A percentile compares a stretch with the other conserved stretches of the same genome.
phyloP scores from a whole-genome alignment of 2,329 filamentous ascomycete genomes.

The Botrytis porri region DNA sequence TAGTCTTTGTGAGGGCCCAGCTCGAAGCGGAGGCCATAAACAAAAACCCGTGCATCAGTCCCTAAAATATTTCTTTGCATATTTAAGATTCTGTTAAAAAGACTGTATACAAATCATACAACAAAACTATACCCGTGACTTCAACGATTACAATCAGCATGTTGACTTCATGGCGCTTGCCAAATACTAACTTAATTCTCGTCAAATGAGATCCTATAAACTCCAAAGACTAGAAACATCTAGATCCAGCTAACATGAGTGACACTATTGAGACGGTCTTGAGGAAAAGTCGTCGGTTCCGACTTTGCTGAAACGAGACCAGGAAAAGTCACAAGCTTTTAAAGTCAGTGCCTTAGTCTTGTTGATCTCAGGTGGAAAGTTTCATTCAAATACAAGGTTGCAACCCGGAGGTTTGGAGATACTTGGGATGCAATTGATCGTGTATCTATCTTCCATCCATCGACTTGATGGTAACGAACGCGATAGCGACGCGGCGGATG shows the following conservation, averaged over 20 bases:
- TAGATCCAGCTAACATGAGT: not conserved
- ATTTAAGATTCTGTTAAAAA: not conserved
- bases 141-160: not conserved
- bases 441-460: not conserved
- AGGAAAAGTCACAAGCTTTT: not conserved
- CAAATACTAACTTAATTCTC: too few relatives aligned
- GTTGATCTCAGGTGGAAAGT: not conserved
- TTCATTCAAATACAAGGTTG: too few relatives aligned
- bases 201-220: not conserved
- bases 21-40: not conserved
- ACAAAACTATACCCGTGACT: not conserved
- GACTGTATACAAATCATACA: not conserved
- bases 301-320: not conserved
- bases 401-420: fast-evolving
- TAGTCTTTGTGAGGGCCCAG: not conserved
- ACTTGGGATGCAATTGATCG: not conserved
- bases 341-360: not conserved
- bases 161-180: not conserved
- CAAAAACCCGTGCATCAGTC: not conserved
- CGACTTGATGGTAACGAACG: too few relatives aligned
- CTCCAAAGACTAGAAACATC: not conserved
- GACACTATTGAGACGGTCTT: not conserved
- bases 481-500: not conserved
- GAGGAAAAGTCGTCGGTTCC: not conserved
- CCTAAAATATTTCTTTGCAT: not conserved